A percentile compares a stretch with the other conserved stretches of the same genome.
Conservation (phyloP, 805 yeast genomes). For the Sugiyamaella floridensis region DNA sequence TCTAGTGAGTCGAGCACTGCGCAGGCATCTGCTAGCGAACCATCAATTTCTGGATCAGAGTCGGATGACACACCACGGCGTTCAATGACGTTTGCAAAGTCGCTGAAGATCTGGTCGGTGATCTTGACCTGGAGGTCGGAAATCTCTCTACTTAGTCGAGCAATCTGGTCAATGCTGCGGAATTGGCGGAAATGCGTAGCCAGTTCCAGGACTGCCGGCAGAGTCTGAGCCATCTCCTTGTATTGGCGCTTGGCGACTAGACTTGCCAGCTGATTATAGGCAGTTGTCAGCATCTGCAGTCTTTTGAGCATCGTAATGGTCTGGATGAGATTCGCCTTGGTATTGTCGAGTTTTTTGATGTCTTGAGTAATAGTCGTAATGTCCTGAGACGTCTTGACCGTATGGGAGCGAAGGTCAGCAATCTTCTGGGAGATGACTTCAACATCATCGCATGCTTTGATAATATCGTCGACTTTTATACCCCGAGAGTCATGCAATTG, state of each 20-base stretch:
- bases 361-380: conserved; percentile 68
- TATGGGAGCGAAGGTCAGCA: conserved; percentile 40
- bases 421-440: conserved; percentile 38
- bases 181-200: conserved; percentile 69
- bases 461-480: conserved; percentile 16
- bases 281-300: conserved; percentile 75
- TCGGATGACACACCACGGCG: conserved; percentile 17
- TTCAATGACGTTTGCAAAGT: conserved; percentile 42
- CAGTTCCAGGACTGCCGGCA: conserved; percentile 68
- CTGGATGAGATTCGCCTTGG: conserved; percentile 74
- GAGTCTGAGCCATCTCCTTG: conserved; percentile 49
- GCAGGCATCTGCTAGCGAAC: conserved; percentile 53
- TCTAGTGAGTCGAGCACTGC: conserved; percentile 54
- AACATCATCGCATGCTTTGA: conserved; percentile 29
- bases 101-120: conserved; percentile 63
- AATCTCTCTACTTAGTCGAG: conserved; percentile 53
- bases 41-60: conserved; percentile 9
- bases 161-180: conserved; percentile 76
- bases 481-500: not conserved
- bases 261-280: conserved; percentile 53
- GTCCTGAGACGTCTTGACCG: conserved; percentile 50
- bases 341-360: conserved; percentile 70
- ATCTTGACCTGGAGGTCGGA: conserved; percentile 52
- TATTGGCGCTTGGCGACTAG: conserved; percentile 42
- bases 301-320: conserved; percentile 84